phyloP scores from a whole-genome alignment of 805 yeast genomes.

The Saccharomycopsis microspora region DNA sequence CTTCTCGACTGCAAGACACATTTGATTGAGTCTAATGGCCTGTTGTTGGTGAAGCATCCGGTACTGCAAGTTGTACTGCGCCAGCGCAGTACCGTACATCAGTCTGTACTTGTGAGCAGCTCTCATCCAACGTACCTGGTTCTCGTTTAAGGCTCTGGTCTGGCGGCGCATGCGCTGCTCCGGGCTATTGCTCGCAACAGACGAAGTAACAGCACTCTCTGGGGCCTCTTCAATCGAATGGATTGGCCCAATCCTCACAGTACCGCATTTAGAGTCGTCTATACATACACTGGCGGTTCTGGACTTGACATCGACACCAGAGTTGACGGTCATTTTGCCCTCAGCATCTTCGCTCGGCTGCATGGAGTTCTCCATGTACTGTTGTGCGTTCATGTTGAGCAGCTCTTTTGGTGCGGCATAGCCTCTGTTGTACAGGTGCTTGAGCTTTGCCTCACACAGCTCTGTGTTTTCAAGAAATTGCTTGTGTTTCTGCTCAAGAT shows the following conservation, averaged over 20 bases:
- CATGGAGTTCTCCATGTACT: slow-evolving; percentile 5
- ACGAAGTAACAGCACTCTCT: background rate
- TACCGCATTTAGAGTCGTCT: slow-evolving; percentile 12
- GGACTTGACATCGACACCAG: slow-evolving; percentile 1
- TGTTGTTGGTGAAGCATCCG: slow-evolving; percentile 3
- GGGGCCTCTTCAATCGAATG: slow-evolving; percentile 4
- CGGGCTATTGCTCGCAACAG: background rate
- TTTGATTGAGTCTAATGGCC: slow-evolving; percentile 12
- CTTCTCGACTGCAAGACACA: slow-evolving; percentile 14
- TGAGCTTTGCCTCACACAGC: background rate
- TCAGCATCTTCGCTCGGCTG: background rate
- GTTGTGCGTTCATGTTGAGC: slow-evolving; percentile 2
- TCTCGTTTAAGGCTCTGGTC: background rate
- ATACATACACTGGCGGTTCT: slow-evolving; percentile 12
- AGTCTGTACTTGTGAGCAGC: slow-evolving; percentile 1
- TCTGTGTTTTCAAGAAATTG: slow-evolving; percentile 8
- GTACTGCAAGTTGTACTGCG: background rate
- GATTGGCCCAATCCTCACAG: slow-evolving; percentile 14
- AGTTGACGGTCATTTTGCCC: background rate
- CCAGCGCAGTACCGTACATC: background rate
- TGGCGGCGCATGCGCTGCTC: background rate
- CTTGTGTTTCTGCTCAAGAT: slow-evolving; percentile 10
- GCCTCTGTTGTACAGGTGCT: slow-evolving; percentile 1
- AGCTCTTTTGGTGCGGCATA: background rate
- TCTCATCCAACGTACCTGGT: slow-evolving; percentile 3